A percentile compares a stretch with the other conserved stretches of the same genome.
These are phyloP conservation scores for Daucus carota DNA, from an alignment of 129 eudicot genomes.

Conservation along the genomic window DH1_v3.0 NC_030386.2:37211001-37211500, in stretches of 20 bases:
- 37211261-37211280: too few relatives aligned
- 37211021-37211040: neutral
- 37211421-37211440: too few relatives aligned
- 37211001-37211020: neutral
- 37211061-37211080: neutral
- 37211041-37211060: neutral
- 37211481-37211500: too few relatives aligned
- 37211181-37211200: neutral
- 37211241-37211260: neutral
- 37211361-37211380: neutral
- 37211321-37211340: neutral
- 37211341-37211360: neutral
- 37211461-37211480: too few relatives aligned
- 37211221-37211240: neutral
- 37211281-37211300: neutral
- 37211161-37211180: neutral
- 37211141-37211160: neutral
- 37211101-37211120: neutral
- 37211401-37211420: too few relatives aligned
- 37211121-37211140: neutral
- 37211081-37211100: neutral
- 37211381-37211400: too few relatives aligned
- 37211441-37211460: too few relatives aligned
- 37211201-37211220: neutral
- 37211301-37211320: neutral